Base-by-base conservation (phyloP, 225 moss, liverwort and hornwort species). In the Ulota crispa region DNA sequence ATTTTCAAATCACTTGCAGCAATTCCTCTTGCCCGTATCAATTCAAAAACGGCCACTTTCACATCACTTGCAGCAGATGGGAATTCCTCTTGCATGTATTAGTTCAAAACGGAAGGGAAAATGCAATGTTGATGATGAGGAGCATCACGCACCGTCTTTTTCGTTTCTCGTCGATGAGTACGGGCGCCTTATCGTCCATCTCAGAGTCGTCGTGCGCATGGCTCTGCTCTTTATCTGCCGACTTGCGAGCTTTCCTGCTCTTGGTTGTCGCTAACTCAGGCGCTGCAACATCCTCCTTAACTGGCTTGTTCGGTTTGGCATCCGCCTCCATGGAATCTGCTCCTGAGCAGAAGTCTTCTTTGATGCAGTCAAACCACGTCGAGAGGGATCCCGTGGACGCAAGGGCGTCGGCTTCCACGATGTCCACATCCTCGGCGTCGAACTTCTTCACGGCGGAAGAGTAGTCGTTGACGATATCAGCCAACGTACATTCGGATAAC, bases 161-260 rank as follows among this genome's bases (percentile, higher is more conserved):
- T 10, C 84, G 83, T 80, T 81, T 91, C 62, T 91, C 91, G 67
- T 91, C 88, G n/a, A 88, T 83, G 66, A 86, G 72, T 30, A 74
- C 75, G 54, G 84, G 86, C 2, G 70, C 37, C 28, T 26, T 84
- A 20, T 80, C 80, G 24, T 88, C 86, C 82, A 82, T 82, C 60
- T 90, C 88, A 6, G 84, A 83, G 60, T 90, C 88, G 54, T 74
- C 41, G 32, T 78, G 73, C 0, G 79, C 86, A 68, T 86, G 82
- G 55, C 19, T 81, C 26, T 68, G 72, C 42, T 72, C 80, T 52
- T 83, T 63, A 24, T 28, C 70, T 24, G 82, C 37, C 24, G 81
- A 83, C 64, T 81, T 85, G 45, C 80, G 88, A 63, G 78, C 41
- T 71, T 88, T 86, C 62, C 84, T 85, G 55, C 75, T 80, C 41